Conservation (phyloP, 257 asterid species). For the Rubia yunnanensis region DNA sequence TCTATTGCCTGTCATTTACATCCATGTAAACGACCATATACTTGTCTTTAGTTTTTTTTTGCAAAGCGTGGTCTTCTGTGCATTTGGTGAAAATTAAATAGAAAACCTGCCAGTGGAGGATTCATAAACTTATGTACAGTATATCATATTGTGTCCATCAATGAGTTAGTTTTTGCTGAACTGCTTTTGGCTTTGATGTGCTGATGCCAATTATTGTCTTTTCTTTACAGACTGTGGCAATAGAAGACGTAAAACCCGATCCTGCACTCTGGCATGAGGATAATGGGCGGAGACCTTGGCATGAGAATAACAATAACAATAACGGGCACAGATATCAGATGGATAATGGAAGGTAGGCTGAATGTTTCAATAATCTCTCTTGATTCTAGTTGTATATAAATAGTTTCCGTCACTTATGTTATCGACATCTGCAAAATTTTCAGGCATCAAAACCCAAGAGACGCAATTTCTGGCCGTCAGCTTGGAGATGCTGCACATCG, state of each 20-base stretch:
- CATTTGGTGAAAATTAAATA: not conserved
- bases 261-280: slow-evolving; percentile 98
- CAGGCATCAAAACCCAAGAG: slow-evolving; percentile 38
- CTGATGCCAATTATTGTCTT: not conserved
- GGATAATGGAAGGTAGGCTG: slow-evolving; percentile 58
- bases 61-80: not conserved
- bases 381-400: not conserved
- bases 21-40: too few relatives aligned
- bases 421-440: slow-evolving; percentile 11
- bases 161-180: not conserved
- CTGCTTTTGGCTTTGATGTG: not conserved
- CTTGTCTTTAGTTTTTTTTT: not conserved
- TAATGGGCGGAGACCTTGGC: slow-evolving; percentile 59
- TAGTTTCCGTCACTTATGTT: not conserved
- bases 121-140: not conserved
- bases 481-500: slow-evolving; percentile 94
- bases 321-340: slow-evolving; percentile 21
- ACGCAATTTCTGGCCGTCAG: slow-evolving; percentile 61
- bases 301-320: not conserved
- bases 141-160: not conserved
- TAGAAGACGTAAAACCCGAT: slow-evolving; percentile 71
- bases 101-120: not conserved
- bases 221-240: slow-evolving; percentile 47
- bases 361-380: not conserved
- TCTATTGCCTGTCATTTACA: too few relatives aligned